Base-by-base conservation (phyloP, 192 early-diverging fungal species). In the Coemansia sp. region DNA sequence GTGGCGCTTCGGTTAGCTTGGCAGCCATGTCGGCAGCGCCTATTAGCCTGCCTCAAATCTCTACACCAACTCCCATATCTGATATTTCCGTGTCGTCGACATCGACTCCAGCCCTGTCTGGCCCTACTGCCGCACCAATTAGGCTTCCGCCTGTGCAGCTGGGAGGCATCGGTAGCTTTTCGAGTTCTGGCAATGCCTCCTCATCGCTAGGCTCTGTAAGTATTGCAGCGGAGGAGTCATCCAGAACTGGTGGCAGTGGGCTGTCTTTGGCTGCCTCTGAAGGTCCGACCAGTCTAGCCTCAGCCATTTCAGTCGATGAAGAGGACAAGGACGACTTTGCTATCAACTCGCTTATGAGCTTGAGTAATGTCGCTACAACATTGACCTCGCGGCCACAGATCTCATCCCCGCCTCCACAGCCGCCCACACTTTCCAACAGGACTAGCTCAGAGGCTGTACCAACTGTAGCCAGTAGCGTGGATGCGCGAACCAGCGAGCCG, bases 261-360 rank as follows among this genome's bases (percentile, higher is more conserved):
- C 10, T 35, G 5, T 59, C 65, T 38, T 26, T 55, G 50, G 35
- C 8, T 9, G 37, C 56, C 5, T 36, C 34, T 23, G 51, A 45
- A 1, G 56, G 28, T 50, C 53, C 68, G 2, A 11, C 59, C 3
- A 70, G 73, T 28, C 62, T 82, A 20, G 73, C 70, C 1, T 70
- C 73, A 5, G 73, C 67, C 4, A 51, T 70, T 8, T 63, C 79
- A 0, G 65, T 59, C 0, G 62, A 63, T 0, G 74, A 82, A n/a
- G 79, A 82, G 13, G 79, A 82, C 62, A 76, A 82, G 38, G 79
- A 82, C 9, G 79, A 57, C 34, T 82, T 74, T 24, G 79, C 79
- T 14, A 76, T 82, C 39, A 82, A 82, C 59, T 82, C 79, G 16
- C 73, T 82, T 24, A 82, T 82, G 79, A 82, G 79, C 39, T 64